Conservation (phyloP, 2,329 filamentous ascomycete species). For the Aspergillus sp. region DNA sequence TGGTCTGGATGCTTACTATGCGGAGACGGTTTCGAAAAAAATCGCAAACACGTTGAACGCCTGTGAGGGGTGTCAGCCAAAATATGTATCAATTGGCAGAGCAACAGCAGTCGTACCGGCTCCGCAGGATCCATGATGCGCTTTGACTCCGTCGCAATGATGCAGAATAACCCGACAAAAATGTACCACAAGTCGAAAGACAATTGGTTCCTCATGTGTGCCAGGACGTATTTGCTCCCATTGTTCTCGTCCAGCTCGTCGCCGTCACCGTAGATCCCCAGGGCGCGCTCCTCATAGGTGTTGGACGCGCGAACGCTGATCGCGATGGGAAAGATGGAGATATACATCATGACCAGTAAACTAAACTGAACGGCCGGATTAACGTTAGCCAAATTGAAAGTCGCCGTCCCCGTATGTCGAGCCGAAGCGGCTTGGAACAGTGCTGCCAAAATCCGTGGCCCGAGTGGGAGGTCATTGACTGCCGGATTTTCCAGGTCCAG, state of each 20-base stretch:
- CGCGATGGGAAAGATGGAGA: constrained; percentile 90
- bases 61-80: constrained; percentile 9
- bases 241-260: constrained; percentile 21
- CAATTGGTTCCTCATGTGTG: constrained; percentile 61
- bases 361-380: constrained; percentile 57
- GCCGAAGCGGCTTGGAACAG: constrained; percentile 57
- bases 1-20: constrained; percentile 28
- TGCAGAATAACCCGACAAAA: constrained; percentile 56
- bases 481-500: constrained; percentile 53
- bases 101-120: constrained; percentile 19
- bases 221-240: constrained; percentile 44
- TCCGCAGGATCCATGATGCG: constrained; percentile 25
- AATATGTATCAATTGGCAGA: not conserved
- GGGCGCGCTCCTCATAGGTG: constrained; percentile 64
- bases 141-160: constrained; percentile 54
- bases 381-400: constrained; percentile 51
- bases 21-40: constrained; percentile 42
- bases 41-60: constrained; percentile 56
- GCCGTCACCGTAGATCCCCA: constrained; percentile 53
- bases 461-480: constrained; percentile 40
- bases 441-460: constrained; percentile 53
- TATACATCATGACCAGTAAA: constrained; percentile 92
- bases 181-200: constrained; percentile 66
- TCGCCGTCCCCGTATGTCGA: constrained; percentile 50
- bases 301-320: constrained; percentile 78